These are phyloP conservation scores for Epichloe festucae DNA, from an alignment of 2,329 filamentous ascomycete genomes.

Conservation along the genomic window DNA sequence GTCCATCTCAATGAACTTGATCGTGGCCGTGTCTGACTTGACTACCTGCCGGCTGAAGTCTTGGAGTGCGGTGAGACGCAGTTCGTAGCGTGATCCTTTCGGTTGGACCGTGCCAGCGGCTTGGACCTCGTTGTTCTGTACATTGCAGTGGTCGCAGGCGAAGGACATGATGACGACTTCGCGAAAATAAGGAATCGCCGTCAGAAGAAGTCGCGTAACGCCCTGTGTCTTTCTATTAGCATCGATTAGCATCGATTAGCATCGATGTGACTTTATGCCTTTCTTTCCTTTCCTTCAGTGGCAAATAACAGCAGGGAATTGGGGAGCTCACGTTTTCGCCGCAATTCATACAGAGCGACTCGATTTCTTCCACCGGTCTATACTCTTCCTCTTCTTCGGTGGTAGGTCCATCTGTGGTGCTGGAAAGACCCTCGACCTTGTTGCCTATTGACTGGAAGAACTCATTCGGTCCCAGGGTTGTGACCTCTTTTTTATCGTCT, in stretches of 20 bases:
- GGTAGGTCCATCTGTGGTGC: constrained; percentile 22
- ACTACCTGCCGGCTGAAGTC: constrained; percentile 83
- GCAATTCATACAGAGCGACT: constrained; percentile 81
- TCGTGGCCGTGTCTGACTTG: constrained; percentile 76
- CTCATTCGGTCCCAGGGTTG: constrained; percentile 30
- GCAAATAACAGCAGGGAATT: not conserved
- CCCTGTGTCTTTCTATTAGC: constrained; percentile 40
- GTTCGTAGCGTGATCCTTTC: constrained; percentile 70
- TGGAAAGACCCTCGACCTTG: constrained; percentile 41
- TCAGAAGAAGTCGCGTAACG: constrained; percentile 72
- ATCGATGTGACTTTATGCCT: not conserved
- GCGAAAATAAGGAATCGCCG: constrained; percentile 91
- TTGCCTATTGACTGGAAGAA: constrained; percentile 51
- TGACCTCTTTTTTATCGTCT: constrained; percentile 23
- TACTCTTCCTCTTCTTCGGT: constrained; percentile 35
- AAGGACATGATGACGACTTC: constrained; percentile 98
- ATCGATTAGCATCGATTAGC: not conserved
- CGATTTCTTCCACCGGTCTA: constrained; percentile 52
- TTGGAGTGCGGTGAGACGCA: constrained; percentile 56
- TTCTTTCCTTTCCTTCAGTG: not conserved
- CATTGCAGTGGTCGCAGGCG: constrained; percentile 75
- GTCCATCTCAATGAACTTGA: constrained; percentile 83
- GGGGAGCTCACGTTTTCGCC: constrained; percentile 52
- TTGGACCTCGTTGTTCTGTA: constrained; percentile 89
- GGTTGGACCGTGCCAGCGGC: constrained; percentile 85